Conservation (phyloP, 2,329 filamentous ascomycete genomes). For the Phaeosphaeria sp. region DNA sequence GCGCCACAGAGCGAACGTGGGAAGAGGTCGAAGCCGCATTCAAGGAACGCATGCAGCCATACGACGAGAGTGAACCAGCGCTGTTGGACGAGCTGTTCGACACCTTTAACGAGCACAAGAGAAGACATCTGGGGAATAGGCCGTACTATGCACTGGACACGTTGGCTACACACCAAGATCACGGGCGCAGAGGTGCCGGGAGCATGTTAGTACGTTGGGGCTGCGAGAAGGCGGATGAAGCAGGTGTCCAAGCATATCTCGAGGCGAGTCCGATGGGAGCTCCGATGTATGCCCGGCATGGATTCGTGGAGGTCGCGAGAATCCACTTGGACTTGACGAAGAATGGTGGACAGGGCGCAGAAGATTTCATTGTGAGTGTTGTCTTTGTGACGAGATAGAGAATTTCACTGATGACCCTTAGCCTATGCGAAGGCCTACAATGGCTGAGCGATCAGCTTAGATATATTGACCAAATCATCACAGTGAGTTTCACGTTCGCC, state of each 20-base stretch:
- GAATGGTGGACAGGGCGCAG: slow-evolving; percentile 33
- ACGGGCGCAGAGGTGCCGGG: slow-evolving; percentile 42
- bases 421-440: slow-evolving; percentile 24
- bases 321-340: slow-evolving; percentile 39
- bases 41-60: slow-evolving; percentile 26
- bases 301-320: slow-evolving; percentile 34
- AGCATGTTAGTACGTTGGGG: slow-evolving; percentile 43
- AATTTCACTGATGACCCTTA: slow-evolving; percentile 5
- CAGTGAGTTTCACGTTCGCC: no score
- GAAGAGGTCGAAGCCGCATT: slow-evolving; percentile 38
- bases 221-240: slow-evolving; percentile 38
- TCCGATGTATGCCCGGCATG: slow-evolving; percentile 42
- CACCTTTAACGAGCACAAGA: slow-evolving; percentile 33
- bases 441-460: neutral
- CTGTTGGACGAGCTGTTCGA: slow-evolving; percentile 28
- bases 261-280: slow-evolving; percentile 43
- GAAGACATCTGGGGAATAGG: slow-evolving; percentile 27
- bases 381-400: neutral
- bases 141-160: slow-evolving; percentile 40
- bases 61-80: slow-evolving; percentile 34
- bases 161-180: slow-evolving; percentile 38
- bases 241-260: slow-evolving; percentile 39
- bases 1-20: slow-evolving; percentile 25
- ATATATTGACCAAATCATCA: neutral
- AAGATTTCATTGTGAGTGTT: slow-evolving; percentile 41